phyloP scores from a whole-genome alignment of 2,329 filamentous ascomycete species.

The Cyphellophora attinorum region DNA sequence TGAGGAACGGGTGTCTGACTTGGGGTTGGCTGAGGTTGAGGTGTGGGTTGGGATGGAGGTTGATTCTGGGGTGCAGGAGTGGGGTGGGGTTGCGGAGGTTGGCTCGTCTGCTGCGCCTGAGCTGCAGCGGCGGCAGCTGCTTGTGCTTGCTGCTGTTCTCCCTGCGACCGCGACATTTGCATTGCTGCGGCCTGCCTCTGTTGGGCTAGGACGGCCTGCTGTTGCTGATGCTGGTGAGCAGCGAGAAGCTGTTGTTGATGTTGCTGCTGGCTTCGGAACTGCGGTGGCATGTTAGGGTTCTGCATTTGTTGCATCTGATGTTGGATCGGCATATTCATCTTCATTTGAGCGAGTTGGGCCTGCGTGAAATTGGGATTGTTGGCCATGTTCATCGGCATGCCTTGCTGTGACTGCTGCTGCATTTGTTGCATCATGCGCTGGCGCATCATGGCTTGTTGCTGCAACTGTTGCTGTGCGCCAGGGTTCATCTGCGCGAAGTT shows the following conservation, averaged over 20 bases:
- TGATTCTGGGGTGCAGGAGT: constrained; percentile 25
- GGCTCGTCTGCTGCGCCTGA: constrained; percentile 22
- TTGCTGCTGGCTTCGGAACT: constrained; percentile 34
- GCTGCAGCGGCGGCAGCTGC: neutral
- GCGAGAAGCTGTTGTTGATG: constrained; percentile 25
- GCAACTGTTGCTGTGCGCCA: constrained; percentile 14
- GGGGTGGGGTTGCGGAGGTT: constrained; percentile 26
- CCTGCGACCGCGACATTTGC: constrained; percentile 31
- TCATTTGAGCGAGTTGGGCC: constrained; percentile 31
- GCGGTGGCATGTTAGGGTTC: constrained; percentile 31
- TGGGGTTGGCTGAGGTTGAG: constrained; percentile 26
- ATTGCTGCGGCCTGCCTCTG: constrained; percentile 31
- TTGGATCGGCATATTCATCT: constrained; percentile 15
- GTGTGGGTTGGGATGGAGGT: constrained; percentile 25
- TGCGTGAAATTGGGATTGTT: constrained; percentile 20
- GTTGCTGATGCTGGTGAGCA: constrained; percentile 25
- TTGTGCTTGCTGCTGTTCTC: constrained; percentile 11
- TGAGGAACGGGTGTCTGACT: constrained; percentile 6
- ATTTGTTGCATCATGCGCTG: constrained; percentile 19
- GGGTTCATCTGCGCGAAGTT: constrained; percentile 17
- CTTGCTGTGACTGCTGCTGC: constrained; percentile 10
- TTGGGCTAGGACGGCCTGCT: constrained; percentile 10
- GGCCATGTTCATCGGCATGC: constrained; percentile 15
- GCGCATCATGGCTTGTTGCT: constrained; percentile 21
- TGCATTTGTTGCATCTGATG: constrained; percentile 13